Evolutionary conservation across 352 stramenopile genomes (phyloP), one percentile per base, ranked within the genome.

Genomic region (Pythium sukuiense): DNA sequence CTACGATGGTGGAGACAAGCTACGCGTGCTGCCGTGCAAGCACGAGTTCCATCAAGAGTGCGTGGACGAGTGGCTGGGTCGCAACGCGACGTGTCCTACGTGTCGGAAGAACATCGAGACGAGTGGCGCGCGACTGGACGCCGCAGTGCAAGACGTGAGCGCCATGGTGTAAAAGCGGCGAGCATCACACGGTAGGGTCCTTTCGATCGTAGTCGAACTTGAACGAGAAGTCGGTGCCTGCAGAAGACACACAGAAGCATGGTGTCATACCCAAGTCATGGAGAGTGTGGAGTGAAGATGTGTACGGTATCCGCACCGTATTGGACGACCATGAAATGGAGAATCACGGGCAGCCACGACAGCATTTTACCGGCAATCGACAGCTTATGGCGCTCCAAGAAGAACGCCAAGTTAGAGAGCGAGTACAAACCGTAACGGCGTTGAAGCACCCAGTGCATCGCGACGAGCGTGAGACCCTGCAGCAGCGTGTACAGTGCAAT

Each of bases 31-130:
- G 27, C 65, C 54, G 54, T 72, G 65, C 46, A 41, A 49, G 7
- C 65, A 72, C 33, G 65, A 72, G 26, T 72, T 65, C 39, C 65
- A 72, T 43, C 59, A 61, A 52, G 33, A 48, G 12, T 72, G 65
- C 35, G 65, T 72, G 16, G 65, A 72, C 57, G 53, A 72, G 46
- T 72, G 65, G 65, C 65, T 72, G 20, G 48, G 33, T 41, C 59
- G 65, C 45, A 72, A 72, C 29, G 65, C 65, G 26, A 52, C 65
- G 26, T 72, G 65, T 59, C 65, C 65, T 5, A 64, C 55, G 14
- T 72, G 65, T 52, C 59, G 65, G 12, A 72, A 72, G 37, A 45
- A 14, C 20, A 62, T 63, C 18, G 53, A 37, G 2, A 55, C 30
- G 2, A 59, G 26, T 16, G 55, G 41, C 11, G 27, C 53, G 12